Percentiles rank a stretch among this genome's conserved stretches.
These are phyloP conservation scores for Mycena leptocephala DNA, from an alignment of 768 basidiomycete genomes.

Conservation along the genomic window DNA sequence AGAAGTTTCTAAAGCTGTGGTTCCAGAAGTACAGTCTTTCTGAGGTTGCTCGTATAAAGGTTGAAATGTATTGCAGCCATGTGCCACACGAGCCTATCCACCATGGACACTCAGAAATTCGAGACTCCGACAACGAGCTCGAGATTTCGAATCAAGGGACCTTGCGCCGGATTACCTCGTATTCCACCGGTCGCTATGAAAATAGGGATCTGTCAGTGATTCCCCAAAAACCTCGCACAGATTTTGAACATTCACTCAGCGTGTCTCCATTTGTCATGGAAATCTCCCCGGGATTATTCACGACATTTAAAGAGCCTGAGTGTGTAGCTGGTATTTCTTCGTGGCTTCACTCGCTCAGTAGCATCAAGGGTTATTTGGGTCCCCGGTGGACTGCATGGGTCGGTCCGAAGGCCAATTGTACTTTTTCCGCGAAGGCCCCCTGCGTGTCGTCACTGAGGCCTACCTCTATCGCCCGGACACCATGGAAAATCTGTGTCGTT, in stretches of 20 bases:
- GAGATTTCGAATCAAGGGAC: background rate
- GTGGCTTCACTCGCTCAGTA: background rate
- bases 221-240: too few species aligned
- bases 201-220: slow-evolving; percentile 16
- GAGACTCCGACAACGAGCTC: background rate
- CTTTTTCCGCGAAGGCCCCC: slow-evolving; percentile 53
- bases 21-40: too few species aligned
- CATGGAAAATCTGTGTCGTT: slow-evolving; percentile 53
- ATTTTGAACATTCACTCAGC: slow-evolving; percentile 1
- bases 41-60: too few species aligned
- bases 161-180: slow-evolving; percentile 13
- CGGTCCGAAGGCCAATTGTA: slow-evolving; percentile 78
- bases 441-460: slow-evolving; percentile 69
- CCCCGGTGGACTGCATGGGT: slow-evolving; percentile 61
- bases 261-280: slow-evolving; percentile 6
- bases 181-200: slow-evolving; percentile 8
- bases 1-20: too few species aligned
- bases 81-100: background rate
- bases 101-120: slow-evolving; percentile 2
- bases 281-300: slow-evolving; percentile 24
- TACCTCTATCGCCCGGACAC: slow-evolving; percentile 58
- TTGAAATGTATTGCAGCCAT: too few species aligned
- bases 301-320: slow-evolving; percentile 18
- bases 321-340: background rate
- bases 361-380: slow-evolving; percentile 50